Evolutionary conservation across 1,284 basidiomycete genomes (phyloP).

Genomic region (Papiliotrema terrestris): DNA sequence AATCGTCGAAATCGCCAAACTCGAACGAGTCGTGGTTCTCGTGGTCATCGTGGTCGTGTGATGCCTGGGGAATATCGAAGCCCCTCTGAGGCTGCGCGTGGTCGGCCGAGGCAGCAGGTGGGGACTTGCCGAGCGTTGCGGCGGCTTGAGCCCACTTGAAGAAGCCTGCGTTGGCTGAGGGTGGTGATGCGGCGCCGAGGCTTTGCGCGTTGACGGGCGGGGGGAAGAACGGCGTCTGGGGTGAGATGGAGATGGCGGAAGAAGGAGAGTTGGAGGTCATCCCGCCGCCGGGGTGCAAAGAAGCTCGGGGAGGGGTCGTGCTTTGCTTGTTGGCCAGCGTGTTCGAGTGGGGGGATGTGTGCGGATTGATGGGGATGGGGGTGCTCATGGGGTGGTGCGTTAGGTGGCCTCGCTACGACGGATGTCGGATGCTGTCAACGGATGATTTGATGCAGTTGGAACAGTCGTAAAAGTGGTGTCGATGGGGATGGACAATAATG

Average conservation of each 20-base stretch:
- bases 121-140: conserved; percentile 10
- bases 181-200: conserved; percentile 5
- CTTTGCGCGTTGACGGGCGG: conserved; percentile 6
- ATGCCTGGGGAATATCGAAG: conserved; percentile 1
- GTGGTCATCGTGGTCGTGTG: conserved; percentile 22
- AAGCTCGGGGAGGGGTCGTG: too few relatives aligned
- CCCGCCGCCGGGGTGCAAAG: too few relatives aligned
- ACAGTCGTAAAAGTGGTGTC: too few relatives aligned
- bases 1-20: conserved; percentile 37
- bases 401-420: too few relatives aligned
- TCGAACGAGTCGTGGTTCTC: conserved; percentile 36
- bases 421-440: too few relatives aligned
- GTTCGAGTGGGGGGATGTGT: too few relatives aligned
- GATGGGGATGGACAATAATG: too few relatives aligned
- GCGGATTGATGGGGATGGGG: too few relatives aligned
- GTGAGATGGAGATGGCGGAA: conserved; percentile 25
- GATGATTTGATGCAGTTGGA: too few relatives aligned
- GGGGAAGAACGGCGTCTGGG: conserved; percentile 24
- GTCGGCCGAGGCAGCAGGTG: not conserved
- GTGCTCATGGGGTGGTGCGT: too few relatives aligned
- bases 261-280: conserved; percentile 13
- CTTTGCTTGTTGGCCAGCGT: too few relatives aligned
- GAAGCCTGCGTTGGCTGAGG: conserved; percentile 1
- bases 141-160: conserved; percentile 16
- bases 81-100: not conserved